Percentiles rank a stretch among this genome's conserved stretches.
phyloP scores from a whole-genome alignment of 225 moss, liverwort and hornwort genomes.

The Takakia lepidozioides region DNA sequence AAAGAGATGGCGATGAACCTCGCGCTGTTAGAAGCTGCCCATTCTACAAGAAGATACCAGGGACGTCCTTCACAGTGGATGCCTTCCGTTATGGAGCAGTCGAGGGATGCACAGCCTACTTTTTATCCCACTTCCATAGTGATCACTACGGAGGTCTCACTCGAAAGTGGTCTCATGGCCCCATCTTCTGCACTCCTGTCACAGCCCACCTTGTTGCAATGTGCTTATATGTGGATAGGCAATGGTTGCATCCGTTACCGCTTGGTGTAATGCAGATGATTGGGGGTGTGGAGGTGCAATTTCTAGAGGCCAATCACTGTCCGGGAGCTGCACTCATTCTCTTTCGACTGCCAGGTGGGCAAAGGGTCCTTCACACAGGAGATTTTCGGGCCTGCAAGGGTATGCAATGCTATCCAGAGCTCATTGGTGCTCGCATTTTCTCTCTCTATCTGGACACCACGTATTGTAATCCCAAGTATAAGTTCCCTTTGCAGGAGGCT shows the following conservation, averaged over 20 bases:
- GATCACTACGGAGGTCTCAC: constrained; percentile 98
- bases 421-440: constrained; percentile 41
- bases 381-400: constrained; percentile 86
- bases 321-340: constrained; percentile 87
- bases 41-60: constrained; percentile 97
- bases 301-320: constrained; percentile 93
- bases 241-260: constrained; percentile 59
- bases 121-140: constrained; percentile 81
- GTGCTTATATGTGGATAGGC: constrained; percentile 68
- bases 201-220: constrained; percentile 81
- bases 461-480: constrained; percentile 87
- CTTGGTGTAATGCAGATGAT: constrained; percentile 36
- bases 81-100: constrained; percentile 80
- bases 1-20: constrained; percentile 7
- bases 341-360: constrained; percentile 55
- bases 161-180: constrained; percentile 77
- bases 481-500: constrained; percentile 51
- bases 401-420: constrained; percentile 85
- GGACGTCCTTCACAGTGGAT: constrained; percentile 82
- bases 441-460: constrained; percentile 86
- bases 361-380: constrained; percentile 78
- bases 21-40: constrained; percentile 52
- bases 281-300: constrained; percentile 59
- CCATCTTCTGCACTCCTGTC: constrained; percentile 82
- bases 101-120: constrained; percentile 74